Base-by-base conservation (phyloP, 768 basidiomycete genomes). In the Hortiboletus flavorubellus region DNA sequence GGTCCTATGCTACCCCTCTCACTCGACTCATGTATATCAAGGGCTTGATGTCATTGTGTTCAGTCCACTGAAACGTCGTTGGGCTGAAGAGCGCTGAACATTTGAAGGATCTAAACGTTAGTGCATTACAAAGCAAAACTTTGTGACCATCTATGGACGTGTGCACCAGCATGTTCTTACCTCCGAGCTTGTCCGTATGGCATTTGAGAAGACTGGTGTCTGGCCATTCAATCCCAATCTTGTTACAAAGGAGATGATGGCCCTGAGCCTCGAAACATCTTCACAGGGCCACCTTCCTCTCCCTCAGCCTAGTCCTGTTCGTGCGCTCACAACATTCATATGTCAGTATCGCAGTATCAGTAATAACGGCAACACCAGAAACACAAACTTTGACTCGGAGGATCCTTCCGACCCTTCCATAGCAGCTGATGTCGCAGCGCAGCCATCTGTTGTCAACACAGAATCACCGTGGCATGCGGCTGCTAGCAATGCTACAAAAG, bases 21-120 rank as follows among this genome's bases (percentile, higher is more conserved):
- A 62, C 35, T 4, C 49, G 4, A 62, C 53, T 3, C 53, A 62
- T 52, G 26, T 57, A 1, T 76, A 74, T 44, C 78, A 80, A 55
- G 75, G 73, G 1, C 71, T 78, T 23, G 77, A 80, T 57, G 69
- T 80, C 37, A 73, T 73, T 4, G 63, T 69, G 23, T 76, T 75
- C 35, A 47, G 51, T 2, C 37, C 59, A 4, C 51, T 78, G 7
- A 78, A 79, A 57, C 16, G 30, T 34, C n/a, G 2, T 6, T 72
- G 64, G 64, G 60, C 46, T 1, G 46, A 68, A 21, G 65, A 68
- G 42, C 51, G 23, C 1, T 34, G 57, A 51, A 29, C 50, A 15
- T 56, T 39, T 12, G 35, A 58, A 9, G 38, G 45, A 59, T 1
- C 26, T 26, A 26, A 26, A 26, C 26, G 26, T 26, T 5, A 26